Percentiles rank a stretch among this genome's conserved stretches.
Conservation (phyloP, 148 eudicot species). For the Heliosperma pusillum region DNA sequence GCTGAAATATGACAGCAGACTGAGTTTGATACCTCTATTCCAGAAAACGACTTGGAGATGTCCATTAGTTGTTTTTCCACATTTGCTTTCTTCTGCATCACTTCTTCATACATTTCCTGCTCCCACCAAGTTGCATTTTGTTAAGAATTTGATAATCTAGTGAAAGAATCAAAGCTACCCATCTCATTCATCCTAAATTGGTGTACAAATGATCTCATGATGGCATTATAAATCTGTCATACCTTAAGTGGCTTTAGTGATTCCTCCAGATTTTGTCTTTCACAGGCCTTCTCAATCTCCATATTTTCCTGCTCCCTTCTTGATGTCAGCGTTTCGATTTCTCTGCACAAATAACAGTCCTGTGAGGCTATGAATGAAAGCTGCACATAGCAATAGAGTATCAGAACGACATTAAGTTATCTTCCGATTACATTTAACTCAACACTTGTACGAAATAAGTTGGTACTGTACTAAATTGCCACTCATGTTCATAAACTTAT, state of each 20-base stretch:
- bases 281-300: conserved; percentile 19
- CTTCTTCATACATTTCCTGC: conserved; percentile 31
- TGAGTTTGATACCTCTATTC: conserved; percentile 30
- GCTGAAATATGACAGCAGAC: not conserved
- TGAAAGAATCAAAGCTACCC: not conserved
- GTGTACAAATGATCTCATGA: not conserved
- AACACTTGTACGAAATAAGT: not conserved
- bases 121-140: not conserved
- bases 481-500: not conserved
- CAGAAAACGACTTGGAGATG: conserved; percentile 24
- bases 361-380: not conserved
- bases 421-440: not conserved
- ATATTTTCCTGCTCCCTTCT: conserved; percentile 17
- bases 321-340: conserved; percentile 22
- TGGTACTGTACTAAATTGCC: too few species aligned
- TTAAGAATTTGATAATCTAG: not conserved
- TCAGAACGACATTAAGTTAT: not conserved
- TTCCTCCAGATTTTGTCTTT: conserved; percentile 5
- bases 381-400: not conserved
- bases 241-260: conserved; percentile 34
- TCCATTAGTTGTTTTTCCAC: conserved; percentile 35
- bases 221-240: not conserved
- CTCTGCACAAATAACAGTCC: conserved; percentile 29
- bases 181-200: not conserved
- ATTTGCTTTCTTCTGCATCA: conserved; percentile 34